Evolutionary conservation across 768 basidiomycete species (phyloP), one percentile per base, ranked within the genome.

Genomic region (Lentinula detonsa): DNA sequence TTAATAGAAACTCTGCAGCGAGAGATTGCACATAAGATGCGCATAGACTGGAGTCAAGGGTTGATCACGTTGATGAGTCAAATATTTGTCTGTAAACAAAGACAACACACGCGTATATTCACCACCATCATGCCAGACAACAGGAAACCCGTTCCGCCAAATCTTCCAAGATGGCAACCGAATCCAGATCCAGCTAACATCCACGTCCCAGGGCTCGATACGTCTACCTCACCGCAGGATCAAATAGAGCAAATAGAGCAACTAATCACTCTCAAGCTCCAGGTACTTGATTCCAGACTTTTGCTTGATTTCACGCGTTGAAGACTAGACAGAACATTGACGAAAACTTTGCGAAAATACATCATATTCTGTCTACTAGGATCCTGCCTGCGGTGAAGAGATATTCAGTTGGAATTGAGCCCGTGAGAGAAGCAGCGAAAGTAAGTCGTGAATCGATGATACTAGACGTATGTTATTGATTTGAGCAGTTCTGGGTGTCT

Each of bases 181-280:
- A 84, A 78, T 33, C 64, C 76, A 4, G 82, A 92, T 70, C 86
- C 90, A 16, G 66, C 79, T 1, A 78, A 80, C 49, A 91, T 93
- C 58, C 70, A 76, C 13, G 77, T 93, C 2, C 86, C 90, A 7
- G 91, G 91, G 0, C 77, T 93, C 40, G 88, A 93, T 66, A 82
- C 81, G 0, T 78, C 75, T 9, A 88, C 89, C 23, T 79, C 89
- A 21, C 76, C 85, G 28, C 81, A 81, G 62, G 93, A 88, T 67
- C 95, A 97, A 75, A 88, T 94, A 58, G 93, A 96, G 68, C 92
- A 95, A 73, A 93, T 97, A 61, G 95, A 98, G 73, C 95, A 97
- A 70, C 80, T 95, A 68, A 95, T 96, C 63, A 95, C 95, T 8
- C 81, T 95, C 57, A 89, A 94, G 65, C 78, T 98, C 10, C 95